A percentile compares a stretch with the other conserved stretches of the same genome.
Conservation (phyloP, 495 filamentous ascomycete genomes). For the Glarea lozoyensis region DNA sequence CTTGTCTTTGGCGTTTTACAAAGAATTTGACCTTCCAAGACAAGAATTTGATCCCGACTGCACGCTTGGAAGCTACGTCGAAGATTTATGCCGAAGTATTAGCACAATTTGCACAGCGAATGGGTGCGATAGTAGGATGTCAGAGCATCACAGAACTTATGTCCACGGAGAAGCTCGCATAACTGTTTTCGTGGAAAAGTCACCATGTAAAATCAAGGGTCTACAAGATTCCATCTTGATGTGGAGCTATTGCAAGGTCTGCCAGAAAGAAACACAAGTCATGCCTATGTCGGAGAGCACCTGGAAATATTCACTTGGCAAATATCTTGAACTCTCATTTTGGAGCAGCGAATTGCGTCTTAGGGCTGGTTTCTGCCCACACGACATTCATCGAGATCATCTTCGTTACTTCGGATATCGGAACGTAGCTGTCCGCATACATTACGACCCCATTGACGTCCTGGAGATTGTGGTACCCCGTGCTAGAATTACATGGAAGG, state of each 20-base stretch:
- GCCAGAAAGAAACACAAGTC: slow-evolving; percentile 79
- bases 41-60: slow-evolving; percentile 69
- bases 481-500: slow-evolving; percentile 89
- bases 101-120: slow-evolving; percentile 69
- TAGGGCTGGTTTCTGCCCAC: slow-evolving; percentile 75
- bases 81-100: slow-evolving; percentile 74
- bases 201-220: slow-evolving; percentile 58
- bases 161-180: slow-evolving; percentile 94
- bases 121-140: slow-evolving; percentile 81
- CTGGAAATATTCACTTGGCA: slow-evolving; percentile 98
- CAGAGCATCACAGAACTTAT: slow-evolving; percentile 92
- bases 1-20: slow-evolving; percentile 82
- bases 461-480: slow-evolving; percentile 95
- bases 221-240: slow-evolving; percentile 79
- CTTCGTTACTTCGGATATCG: slow-evolving; percentile 86
- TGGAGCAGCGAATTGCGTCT: slow-evolving; percentile 82
- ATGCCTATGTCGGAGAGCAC: slow-evolving; percentile 91
- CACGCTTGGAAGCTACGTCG: slow-evolving; percentile 91
- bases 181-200: slow-evolving; percentile 76
- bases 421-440: slow-evolving; percentile 75
- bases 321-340: slow-evolving; percentile 94
- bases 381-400: slow-evolving; percentile 88
- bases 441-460: slow-evolving; percentile 84
- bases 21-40: slow-evolving; percentile 65
- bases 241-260: slow-evolving; percentile 95